Base-by-base conservation (phyloP, 305 asterid species). In the Striga hermonthica region DNA sequence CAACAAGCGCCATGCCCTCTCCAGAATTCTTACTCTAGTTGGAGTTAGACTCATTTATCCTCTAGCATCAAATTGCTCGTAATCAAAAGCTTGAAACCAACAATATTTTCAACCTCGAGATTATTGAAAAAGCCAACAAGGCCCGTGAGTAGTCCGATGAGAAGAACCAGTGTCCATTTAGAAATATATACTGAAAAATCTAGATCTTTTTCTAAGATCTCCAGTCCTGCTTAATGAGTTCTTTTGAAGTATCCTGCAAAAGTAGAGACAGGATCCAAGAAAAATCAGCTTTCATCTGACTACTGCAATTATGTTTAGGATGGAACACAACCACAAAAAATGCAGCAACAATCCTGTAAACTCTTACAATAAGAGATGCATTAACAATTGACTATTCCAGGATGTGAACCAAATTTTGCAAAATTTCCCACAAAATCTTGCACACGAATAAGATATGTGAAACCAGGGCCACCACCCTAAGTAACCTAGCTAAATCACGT, bases 81-180 rank as follows among this genome's bases (percentile, higher is more conserved):
- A 44, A 82, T 78, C 57, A 91, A 76, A 74, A 89, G 89, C 84
- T 91, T 91, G 82, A 87, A 80, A 75, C 95, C 98, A 50, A 92
- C 86, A 71, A 91, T 87, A 69, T 91, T 91, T 81, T 91, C 98
- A 53, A 91, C 98, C 0, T 83, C 98, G 7, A 91, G 78, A 80
- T 89, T 92, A 74, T 83, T 89, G 74, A 86, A 82, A 84, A 89
- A 87, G 72, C 86, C 98, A 69, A 89, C 94, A 61, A 86, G 69
- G 9, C 94, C 98, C 5, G 97, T 92, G 72, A 80, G 53, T 75
- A 83, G 69, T 65, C 98, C 97, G 65, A 92, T 89, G 75, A 87
- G 90, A 75, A 92, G 95, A 52, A 86, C 95, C 60, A 92, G 91
- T 54, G 96, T 79, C 98, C 98, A 92, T 72, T 92, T 92, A 87